Evolutionary conservation across 2,329 filamentous ascomycete genomes (phyloP).

Genomic region (Penicillium sp.): DNA sequence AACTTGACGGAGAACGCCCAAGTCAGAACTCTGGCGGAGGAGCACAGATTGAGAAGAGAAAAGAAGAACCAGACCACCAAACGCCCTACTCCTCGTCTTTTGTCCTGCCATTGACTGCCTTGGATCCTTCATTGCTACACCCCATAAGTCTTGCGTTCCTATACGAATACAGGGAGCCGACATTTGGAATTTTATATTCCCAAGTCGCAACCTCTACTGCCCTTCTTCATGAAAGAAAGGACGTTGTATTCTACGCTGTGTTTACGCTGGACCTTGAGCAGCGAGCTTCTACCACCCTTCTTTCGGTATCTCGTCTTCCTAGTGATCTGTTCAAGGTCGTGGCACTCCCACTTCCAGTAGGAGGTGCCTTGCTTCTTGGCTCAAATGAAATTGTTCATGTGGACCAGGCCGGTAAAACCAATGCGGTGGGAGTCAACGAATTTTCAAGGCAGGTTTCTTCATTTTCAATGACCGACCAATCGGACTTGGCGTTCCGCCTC

Average conservation of each 20-base stretch:
- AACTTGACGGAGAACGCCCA: constrained; percentile 67
- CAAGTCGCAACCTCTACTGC: constrained; percentile 69
- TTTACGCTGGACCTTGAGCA: constrained; percentile 94
- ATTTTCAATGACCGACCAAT: constrained; percentile 84
- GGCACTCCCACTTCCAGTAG: constrained; percentile 79
- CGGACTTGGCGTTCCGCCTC: constrained; percentile 71
- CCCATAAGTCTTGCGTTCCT: constrained; percentile 90
- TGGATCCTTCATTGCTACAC: constrained; percentile 83
- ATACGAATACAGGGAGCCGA: constrained; percentile 95
- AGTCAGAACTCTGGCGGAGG: constrained; percentile 35
- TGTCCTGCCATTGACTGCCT: constrained; percentile 81
- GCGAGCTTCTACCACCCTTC: constrained; percentile 84
- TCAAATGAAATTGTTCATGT: constrained; percentile 91
- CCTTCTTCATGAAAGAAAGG: constrained; percentile 71
- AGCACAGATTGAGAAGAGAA: constrained; percentile 25
- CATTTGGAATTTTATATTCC: constrained; percentile 89
- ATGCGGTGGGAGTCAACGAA: constrained; percentile 86
- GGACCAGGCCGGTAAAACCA: constrained; percentile 91
- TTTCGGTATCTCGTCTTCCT: constrained; percentile 80
- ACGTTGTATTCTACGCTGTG: constrained; percentile 85
- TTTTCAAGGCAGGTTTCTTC: constrained; percentile 80
- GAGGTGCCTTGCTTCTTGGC: constrained; percentile 82
- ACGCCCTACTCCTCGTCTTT: constrained; percentile 88
- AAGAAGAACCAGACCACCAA: constrained; percentile 36
- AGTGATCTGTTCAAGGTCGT: constrained; percentile 83